These are phyloP conservation scores for Rhodamnia argentea DNA, from an alignment of 345 rosid genomes.

Conservation along the genomic window DNA sequence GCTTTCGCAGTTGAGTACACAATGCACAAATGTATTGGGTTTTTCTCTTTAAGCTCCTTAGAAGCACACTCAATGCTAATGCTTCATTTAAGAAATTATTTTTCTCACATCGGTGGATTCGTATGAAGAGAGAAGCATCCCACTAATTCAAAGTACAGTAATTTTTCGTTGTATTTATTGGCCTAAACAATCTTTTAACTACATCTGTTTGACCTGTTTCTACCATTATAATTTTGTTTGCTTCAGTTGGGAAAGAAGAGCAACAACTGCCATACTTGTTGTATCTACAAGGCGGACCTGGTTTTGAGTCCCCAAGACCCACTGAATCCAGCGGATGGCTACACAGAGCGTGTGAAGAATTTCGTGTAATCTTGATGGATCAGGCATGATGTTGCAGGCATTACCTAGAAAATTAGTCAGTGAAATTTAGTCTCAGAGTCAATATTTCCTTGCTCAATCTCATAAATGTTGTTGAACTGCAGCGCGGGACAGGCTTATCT, in stretches of 20 bases:
- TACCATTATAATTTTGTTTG: conserved; percentile 2
- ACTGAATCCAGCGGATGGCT: conserved; percentile 84
- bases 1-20: neutral
- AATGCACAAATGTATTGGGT: neutral
- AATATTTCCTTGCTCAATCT: neutral
- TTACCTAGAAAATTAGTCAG: neutral
- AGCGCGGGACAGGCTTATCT: conserved; percentile 97
- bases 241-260: conserved; percentile 71
- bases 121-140: neutral
- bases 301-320: conserved; percentile 82
- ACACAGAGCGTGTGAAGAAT: conserved; percentile 76
- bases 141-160: neutral
- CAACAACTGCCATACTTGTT: conserved; percentile 61
- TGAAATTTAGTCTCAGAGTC: neutral
- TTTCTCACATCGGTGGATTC: neutral
- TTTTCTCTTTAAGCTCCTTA: neutral
- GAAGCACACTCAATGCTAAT: neutral
- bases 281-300: conserved; percentile 92
- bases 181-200: neutral
- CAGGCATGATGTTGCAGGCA: conserved; percentile 40
- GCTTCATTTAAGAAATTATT: neutral
- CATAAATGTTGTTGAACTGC: conserved; percentile 14
- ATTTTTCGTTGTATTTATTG: neutral
- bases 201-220: neutral
- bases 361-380: conserved; percentile 82